Percentiles rank a stretch among this genome's conserved stretches.
Conservation (phyloP, 1,284 basidiomycete species). For the Sutorius eximius region DNA sequence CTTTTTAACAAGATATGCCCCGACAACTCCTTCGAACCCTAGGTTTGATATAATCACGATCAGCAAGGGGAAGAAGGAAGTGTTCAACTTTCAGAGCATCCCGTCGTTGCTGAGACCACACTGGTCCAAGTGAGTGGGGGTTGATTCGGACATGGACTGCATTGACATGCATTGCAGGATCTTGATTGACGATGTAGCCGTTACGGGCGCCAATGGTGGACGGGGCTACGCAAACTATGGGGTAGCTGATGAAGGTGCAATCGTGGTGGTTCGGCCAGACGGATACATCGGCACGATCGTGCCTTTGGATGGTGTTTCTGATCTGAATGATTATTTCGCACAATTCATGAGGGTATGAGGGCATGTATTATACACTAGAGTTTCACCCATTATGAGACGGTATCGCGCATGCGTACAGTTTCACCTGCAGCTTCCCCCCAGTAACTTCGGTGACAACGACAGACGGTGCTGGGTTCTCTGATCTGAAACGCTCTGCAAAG, state of each 20-base stretch:
- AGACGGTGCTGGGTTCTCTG: neutral
- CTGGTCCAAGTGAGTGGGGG: slow-evolving; percentile 60
- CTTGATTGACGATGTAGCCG: slow-evolving; percentile 47
- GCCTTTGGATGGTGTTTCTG: slow-evolving; percentile 45
- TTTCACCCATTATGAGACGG: neutral
- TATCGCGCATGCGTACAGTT: neutral
- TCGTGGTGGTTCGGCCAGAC: slow-evolving; percentile 72
- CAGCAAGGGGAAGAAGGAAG: slow-evolving; percentile 46
- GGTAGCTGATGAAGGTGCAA: slow-evolving; percentile 52
- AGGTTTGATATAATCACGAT: slow-evolving; percentile 60
- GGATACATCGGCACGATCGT: slow-evolving; percentile 67
- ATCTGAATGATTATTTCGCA: slow-evolving; percentile 55
- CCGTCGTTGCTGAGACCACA: slow-evolving; percentile 55
- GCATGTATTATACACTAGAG: neutral
- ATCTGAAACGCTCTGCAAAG: neutral
- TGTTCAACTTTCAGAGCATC: slow-evolving; percentile 48
- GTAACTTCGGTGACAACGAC: neutral
- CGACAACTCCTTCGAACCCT: slow-evolving; percentile 15
- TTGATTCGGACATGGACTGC: neutral
- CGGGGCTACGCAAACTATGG: slow-evolving; percentile 56
- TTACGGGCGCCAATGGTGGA: slow-evolving; percentile 41
- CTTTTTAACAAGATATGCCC: slow-evolving; percentile 40
- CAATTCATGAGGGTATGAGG: slow-evolving; percentile 35
- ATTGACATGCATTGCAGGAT: slow-evolving; percentile 38
- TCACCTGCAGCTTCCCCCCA: neutral